Evolutionary conservation across 2,329 filamentous ascomycete species (phyloP).

Genomic region (Penicillium sp.): DNA sequence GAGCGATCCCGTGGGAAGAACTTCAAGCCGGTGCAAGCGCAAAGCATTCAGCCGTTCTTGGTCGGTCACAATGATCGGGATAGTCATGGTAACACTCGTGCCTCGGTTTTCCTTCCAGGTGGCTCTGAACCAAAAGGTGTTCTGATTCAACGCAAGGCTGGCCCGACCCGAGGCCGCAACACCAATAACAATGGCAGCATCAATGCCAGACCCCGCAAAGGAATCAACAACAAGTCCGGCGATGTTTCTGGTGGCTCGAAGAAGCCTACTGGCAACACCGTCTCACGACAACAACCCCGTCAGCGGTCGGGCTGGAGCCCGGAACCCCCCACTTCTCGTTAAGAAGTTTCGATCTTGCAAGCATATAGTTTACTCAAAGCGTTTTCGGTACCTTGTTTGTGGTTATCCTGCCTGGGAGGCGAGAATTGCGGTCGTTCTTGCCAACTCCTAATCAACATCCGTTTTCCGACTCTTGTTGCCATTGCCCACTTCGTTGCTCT

Average conservation of each 20-base stretch:
- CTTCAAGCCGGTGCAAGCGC: conserved; percentile 55
- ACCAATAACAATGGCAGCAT: conserved; percentile 30
- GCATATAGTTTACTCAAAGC: background rate
- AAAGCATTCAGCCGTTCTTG: conserved; percentile 46
- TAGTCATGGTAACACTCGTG: conserved; percentile 36
- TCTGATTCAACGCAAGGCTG: conserved; percentile 36
- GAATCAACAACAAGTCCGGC: conserved; percentile 30
- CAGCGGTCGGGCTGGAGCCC: background rate
- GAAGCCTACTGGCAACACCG: conserved; percentile 16
- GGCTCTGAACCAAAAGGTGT: conserved; percentile 47
- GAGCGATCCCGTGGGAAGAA: conserved; percentile 44
- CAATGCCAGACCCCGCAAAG: conserved; percentile 11
- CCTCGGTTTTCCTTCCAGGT: conserved; percentile 47
- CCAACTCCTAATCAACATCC: background rate
- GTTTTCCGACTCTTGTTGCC: background rate
- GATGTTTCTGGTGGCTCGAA: conserved; percentile 30
- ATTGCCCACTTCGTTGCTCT: background rate
- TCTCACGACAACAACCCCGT: background rate
- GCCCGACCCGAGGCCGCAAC: conserved; percentile 27
- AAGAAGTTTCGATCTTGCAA: background rate
- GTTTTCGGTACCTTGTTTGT: conserved; percentile 1
- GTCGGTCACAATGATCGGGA: conserved; percentile 42
- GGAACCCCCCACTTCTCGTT: background rate
- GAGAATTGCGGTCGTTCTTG: background rate
- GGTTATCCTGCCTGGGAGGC: background rate